Base-by-base conservation (phyloP, 768 basidiomycete species). In the Tylopilus cervinicoccineus region DNA sequence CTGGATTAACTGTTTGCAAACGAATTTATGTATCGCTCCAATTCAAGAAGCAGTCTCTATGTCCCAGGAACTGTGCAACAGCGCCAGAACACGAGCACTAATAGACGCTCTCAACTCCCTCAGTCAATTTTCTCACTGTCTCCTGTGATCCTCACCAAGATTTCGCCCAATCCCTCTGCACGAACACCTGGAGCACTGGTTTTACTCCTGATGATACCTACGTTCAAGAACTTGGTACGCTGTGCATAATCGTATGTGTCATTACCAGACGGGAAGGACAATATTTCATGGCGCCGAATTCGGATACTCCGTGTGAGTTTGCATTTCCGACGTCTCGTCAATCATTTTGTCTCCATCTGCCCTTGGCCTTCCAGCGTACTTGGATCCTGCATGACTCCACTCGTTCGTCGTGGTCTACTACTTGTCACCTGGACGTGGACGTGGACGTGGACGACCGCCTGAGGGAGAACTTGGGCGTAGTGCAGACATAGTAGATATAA, bases 281-380 rank as follows among this genome's bases (percentile, higher is more conserved):
- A 56, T 38, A 12, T 55, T 9, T 36, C 17, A 9, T 17, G 47
- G 31, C 5, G n/a, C 6, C 19, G 11, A 19, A 19, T 9, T 26
- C 26, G 27, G 19, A 17, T 10, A 13, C 13, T 24, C 14, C 12
- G 31, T 26, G 19, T 4, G 27, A 10, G 17, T 10, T 14, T 9
- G n/a, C 33, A 4, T 6, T 20, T 22, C 47, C 46, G 4, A 47
- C n/a, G 20, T 43, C 5, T 19, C 16, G 39, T 28, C 26, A 47
- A 46, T 12, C 20, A 11, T 37, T 5, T 9, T 2, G 10, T 38
- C n/a, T 1, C 36, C 39, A 0, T 29, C 20, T 22, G 11, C 31
- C 32, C 22, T n/a, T 45, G 29, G 24, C 42, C 10, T 51, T 56
- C 54, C 46, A 52, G 28, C 56, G 49, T 4, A 56, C 36, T 8